These are phyloP conservation scores for Daldinia bambusicola DNA, from an alignment of 495 filamentous ascomycete genomes.

Conservation along the genomic window DNA sequence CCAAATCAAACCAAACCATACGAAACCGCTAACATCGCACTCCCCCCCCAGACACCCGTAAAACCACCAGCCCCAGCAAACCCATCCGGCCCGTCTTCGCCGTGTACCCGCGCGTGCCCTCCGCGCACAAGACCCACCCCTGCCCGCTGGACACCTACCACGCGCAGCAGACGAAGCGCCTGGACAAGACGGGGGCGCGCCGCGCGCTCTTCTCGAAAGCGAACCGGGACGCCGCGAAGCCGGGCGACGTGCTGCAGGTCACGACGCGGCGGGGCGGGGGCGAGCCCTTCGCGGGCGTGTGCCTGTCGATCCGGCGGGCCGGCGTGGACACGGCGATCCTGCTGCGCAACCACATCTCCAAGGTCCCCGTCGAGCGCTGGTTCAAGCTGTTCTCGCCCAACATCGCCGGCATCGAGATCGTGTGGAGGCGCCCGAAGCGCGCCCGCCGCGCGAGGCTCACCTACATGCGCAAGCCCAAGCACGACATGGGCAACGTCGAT, in stretches of 20 bases:
- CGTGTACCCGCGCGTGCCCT: slow-evolving; percentile 63
- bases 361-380: slow-evolving; percentile 96
- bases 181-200: slow-evolving; percentile 86
- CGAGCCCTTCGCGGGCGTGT: slow-evolving; percentile 91
- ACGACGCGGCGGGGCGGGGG: slow-evolving; percentile 74
- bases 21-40: no score
- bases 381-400: slow-evolving; percentile 92
- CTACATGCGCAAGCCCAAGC: slow-evolving; percentile 82
- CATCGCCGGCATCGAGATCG: slow-evolving; percentile 90
- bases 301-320: slow-evolving; percentile 81
- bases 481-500: slow-evolving; percentile 59
- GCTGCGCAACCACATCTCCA: slow-evolving; percentile 81
- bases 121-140: slow-evolving; percentile 44
- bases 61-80: slow-evolving; percentile 42
- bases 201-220: slow-evolving; percentile 79
- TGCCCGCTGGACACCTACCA: slow-evolving; percentile 60
- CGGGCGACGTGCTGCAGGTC: slow-evolving; percentile 91
- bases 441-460: slow-evolving; percentile 89
- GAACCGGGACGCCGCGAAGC: slow-evolving; percentile 77
- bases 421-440: slow-evolving; percentile 84
- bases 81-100: slow-evolving; percentile 54
- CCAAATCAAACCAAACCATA: background rate
- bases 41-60: slow-evolving; percentile 31
- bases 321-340: slow-evolving; percentile 89
- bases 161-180: slow-evolving; percentile 69